phyloP scores from a whole-genome alignment of 2,329 filamentous ascomycete genomes.

The Xylaria sp. region DNA sequence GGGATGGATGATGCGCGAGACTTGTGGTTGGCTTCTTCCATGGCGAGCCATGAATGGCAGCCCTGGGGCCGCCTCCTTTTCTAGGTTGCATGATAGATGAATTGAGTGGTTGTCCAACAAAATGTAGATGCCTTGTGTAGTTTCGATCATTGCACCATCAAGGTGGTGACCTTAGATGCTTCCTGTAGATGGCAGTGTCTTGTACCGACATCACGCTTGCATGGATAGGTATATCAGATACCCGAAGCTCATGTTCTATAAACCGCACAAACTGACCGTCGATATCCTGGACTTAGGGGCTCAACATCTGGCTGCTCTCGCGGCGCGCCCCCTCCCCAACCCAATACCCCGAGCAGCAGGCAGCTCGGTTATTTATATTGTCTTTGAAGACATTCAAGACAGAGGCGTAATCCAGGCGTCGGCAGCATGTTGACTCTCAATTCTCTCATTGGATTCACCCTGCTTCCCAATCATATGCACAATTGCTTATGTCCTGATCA shows the following conservation, averaged over 20 bases:
- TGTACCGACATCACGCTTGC: background rate
- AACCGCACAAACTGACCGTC: no score
- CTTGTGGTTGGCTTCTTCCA: slow-evolving; percentile 38
- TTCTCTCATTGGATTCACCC: no score
- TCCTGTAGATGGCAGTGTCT: background rate
- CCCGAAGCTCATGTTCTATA: background rate
- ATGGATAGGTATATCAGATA: background rate
- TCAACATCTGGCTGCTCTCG: no score
- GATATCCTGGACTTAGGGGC: no score
- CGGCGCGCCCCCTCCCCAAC: no score
- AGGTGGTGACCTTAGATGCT: no score
- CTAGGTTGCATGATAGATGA: slow-evolving; percentile 35
- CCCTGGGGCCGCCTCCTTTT: slow-evolving; percentile 35
- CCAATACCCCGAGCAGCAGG: no score
- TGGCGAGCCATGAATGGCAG: slow-evolving; percentile 31
- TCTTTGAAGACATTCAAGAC: no score
- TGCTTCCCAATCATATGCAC: no score
- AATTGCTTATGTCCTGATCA: background rate
- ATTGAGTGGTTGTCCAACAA: slow-evolving; percentile 29
- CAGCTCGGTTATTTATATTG: no score
- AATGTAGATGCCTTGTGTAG: slow-evolving; percentile 13
- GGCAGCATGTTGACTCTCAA: no score
- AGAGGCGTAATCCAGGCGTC: no score
- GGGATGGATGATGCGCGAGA: slow-evolving; percentile 35
- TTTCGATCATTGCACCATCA: background rate